phyloP scores from a whole-genome alignment of 2,329 filamentous ascomycete species.

The Exophiala alcalophila region DNA sequence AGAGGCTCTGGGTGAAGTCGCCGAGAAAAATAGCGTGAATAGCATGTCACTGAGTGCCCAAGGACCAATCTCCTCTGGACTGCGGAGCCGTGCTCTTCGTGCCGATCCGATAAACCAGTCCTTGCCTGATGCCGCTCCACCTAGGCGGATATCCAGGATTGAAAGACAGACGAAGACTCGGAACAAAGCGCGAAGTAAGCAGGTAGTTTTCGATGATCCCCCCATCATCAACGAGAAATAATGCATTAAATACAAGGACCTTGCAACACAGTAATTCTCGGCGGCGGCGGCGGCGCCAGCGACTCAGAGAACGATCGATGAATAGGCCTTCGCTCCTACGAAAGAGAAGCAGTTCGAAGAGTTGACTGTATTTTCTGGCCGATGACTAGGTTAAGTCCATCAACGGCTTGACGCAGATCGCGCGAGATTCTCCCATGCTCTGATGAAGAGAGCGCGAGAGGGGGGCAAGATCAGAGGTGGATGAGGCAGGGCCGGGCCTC shows the following conservation, averaged over 20 bases:
- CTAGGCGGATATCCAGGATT: background rate
- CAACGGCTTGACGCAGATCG: too few relatives aligned
- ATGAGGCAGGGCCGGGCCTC: too few relatives aligned
- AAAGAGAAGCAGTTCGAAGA: background rate
- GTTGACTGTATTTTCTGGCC: too few relatives aligned
- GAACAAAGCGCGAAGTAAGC: background rate
- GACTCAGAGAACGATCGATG: background rate
- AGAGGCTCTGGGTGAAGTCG: background rate
- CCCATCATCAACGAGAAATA: background rate
- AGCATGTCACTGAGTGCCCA: conserved; percentile 1
- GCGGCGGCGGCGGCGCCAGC: background rate
- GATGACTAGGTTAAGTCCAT: conserved; percentile 1
- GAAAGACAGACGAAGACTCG: background rate
- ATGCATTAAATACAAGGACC: background rate
- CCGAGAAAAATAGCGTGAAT: background rate
- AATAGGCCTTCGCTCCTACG: background rate
- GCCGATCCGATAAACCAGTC: conserved; percentile 1
- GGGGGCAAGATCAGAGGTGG: too few relatives aligned
- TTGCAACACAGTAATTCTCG: background rate
- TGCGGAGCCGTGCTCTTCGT: conserved; percentile 3
- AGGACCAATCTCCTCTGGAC: background rate
- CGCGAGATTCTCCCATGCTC: too few relatives aligned
- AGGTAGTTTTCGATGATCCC: background rate
- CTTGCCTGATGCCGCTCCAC: conserved; percentile 1
- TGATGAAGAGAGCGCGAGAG: too few relatives aligned